phyloP scores from a whole-genome alignment of 306 rosid species.

The Castanea crenata region DNA sequence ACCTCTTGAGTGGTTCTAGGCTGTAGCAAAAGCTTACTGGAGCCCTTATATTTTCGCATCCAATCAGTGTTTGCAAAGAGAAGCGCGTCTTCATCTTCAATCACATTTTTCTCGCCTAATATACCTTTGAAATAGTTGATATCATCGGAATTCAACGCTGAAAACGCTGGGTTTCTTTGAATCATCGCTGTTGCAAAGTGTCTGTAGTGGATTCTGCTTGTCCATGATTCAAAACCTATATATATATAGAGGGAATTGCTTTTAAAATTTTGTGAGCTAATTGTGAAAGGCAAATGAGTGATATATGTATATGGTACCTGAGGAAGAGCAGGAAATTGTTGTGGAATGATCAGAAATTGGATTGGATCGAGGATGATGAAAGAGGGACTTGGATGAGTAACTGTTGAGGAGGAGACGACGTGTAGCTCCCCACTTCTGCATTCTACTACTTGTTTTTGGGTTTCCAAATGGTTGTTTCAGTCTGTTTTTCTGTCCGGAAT shows the following conservation, averaged over 20 bases:
- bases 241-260: neutral
- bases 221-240: neutral
- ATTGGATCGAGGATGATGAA: conserved; percentile 20
- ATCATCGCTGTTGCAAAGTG: conserved; percentile 36
- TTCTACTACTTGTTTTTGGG: neutral
- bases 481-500: neutral
- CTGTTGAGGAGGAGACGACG: conserved; percentile 38
- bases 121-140: conserved; percentile 59
- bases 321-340: conserved; percentile 19
- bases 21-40: conserved; percentile 69
- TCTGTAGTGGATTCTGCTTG: conserved; percentile 28
- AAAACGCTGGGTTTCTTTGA: conserved; percentile 58
- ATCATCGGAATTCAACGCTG: conserved; percentile 63
- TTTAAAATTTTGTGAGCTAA: neutral
- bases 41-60: conserved; percentile 83
- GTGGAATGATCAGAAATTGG: conserved; percentile 2
- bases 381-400: conserved; percentile 23
- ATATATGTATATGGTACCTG: conserved; percentile 18
- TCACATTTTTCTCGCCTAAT: conserved; percentile 70
- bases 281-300: neutral
- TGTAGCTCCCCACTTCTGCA: conserved; percentile 48
- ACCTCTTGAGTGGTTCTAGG: conserved; percentile 87
- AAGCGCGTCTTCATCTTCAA: conserved; percentile 81
- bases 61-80: conserved; percentile 75
- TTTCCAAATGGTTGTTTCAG: neutral